Conservation (phyloP, 129 eudicot genomes). For the Flaveria bidentis region DNA sequence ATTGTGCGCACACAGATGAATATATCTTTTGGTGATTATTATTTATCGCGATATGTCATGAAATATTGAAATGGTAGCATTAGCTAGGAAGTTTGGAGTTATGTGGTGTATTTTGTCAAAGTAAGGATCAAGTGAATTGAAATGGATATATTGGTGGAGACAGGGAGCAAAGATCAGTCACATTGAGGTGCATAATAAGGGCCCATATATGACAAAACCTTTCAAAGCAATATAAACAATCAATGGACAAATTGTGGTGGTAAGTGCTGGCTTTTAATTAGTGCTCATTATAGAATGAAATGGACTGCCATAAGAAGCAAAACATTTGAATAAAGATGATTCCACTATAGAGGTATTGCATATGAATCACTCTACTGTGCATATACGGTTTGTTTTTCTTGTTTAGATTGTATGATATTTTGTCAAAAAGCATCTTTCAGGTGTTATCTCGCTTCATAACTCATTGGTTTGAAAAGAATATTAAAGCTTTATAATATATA, state of each 20-base stretch:
- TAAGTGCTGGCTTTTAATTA: slow-evolving; percentile 58
- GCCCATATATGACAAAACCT: slow-evolving; percentile 44
- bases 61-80: slow-evolving; percentile 17
- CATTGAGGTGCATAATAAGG: slow-evolving; percentile 38
- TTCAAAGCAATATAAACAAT: slow-evolving; percentile 45
- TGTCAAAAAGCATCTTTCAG: slow-evolving; percentile 7
- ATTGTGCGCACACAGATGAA: slow-evolving; percentile 19
- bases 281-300: slow-evolving; percentile 73
- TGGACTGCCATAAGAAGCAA: slow-evolving; percentile 59
- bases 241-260: slow-evolving; percentile 83
- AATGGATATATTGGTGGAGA: slow-evolving; percentile 30
- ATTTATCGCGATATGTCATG: slow-evolving; percentile 18
- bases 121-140: slow-evolving; percentile 31
- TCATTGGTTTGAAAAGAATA: not conserved
- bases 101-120: slow-evolving; percentile 37
- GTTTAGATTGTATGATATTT: not conserved
- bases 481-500: no score
- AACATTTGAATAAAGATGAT: slow-evolving; percentile 42
- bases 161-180: slow-evolving; percentile 39
- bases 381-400: slow-evolving; percentile 22
- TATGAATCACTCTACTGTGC: slow-evolving; percentile 23
- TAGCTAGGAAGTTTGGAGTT: slow-evolving; percentile 26
- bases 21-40: slow-evolving; percentile 9
- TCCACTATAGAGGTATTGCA: slow-evolving; percentile 35
- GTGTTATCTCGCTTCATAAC: slow-evolving; percentile 27